phyloP scores from a whole-genome alignment of 73 alveolate genomes.

The Uronychia setigera region DNA sequence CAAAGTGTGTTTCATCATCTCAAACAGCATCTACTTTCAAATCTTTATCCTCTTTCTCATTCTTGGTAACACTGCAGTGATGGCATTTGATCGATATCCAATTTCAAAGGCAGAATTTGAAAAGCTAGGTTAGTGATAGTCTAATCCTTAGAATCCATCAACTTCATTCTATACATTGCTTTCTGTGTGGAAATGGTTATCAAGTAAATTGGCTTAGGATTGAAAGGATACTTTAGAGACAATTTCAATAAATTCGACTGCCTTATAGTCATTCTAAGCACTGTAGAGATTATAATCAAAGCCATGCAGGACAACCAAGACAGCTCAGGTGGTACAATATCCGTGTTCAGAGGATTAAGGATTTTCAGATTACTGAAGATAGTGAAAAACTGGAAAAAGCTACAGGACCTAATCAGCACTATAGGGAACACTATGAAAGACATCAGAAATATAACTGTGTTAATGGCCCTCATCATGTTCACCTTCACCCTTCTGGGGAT shows the following conservation, averaged over 20 bases:
- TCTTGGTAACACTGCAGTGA: conserved; percentile 16
- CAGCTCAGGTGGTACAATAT: conserved; percentile 27
- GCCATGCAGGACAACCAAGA: not conserved
- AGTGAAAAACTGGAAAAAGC: conserved; percentile 32
- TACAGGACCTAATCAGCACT: conserved; percentile 23
- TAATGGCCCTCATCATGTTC: conserved; percentile 54
- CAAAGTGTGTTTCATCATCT: not conserved
- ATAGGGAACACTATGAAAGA: conserved; percentile 41
- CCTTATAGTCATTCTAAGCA: conserved; percentile 24
- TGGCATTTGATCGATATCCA: conserved; percentile 44
- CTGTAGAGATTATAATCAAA: conserved; percentile 22
- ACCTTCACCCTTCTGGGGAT: conserved; percentile 64
- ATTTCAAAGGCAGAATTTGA: conserved; percentile 9
- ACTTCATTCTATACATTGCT: conserved; percentile 16
- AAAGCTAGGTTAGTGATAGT: conserved; percentile 2
- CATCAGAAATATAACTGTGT: conserved; percentile 28
- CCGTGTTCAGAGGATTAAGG: conserved; percentile 55
- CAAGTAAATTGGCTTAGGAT: conserved; percentile 34
- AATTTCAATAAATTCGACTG: conserved; percentile 43
- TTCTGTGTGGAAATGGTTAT: conserved; percentile 33
- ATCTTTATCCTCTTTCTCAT: conserved; percentile 21
- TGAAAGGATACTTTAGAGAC: conserved; percentile 30
- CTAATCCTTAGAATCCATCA: conserved; percentile 13
- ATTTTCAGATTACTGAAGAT: conserved; percentile 42
- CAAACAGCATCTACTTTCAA: conserved; percentile 2